Conservation (phyloP, 1,139 yeast species). For the Sugiyamaella neomexicana region DNA sequence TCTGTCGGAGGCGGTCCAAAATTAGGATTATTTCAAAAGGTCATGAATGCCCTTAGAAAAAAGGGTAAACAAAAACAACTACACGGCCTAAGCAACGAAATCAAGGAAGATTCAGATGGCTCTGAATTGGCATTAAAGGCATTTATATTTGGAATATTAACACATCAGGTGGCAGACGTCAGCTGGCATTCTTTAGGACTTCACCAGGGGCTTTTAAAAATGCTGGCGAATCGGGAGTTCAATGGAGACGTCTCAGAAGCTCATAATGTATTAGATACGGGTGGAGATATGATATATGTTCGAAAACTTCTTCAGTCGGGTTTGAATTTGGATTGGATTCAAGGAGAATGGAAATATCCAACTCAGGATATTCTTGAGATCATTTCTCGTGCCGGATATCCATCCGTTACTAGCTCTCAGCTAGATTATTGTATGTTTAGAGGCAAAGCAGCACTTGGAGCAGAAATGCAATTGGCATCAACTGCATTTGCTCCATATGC, state of each 20-base stretch:
- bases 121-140: slow-evolving; percentile 44
- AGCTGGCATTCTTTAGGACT: slow-evolving; percentile 62
- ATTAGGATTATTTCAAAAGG: slow-evolving; percentile 6
- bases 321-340: slow-evolving; percentile 36
- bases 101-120: slow-evolving; percentile 2
- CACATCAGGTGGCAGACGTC: slow-evolving; percentile 60
- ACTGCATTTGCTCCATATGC: slow-evolving; percentile 39
- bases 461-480: slow-evolving; percentile 43
- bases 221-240: slow-evolving; percentile 52
- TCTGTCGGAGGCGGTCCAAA: background rate
- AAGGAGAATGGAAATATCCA: slow-evolving; percentile 50
- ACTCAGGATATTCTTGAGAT: slow-evolving; percentile 43
- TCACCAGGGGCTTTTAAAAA: slow-evolving; percentile 52
- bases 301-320: slow-evolving; percentile 41
- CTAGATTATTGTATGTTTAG: slow-evolving; percentile 51
- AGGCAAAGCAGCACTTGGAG: slow-evolving; percentile 51
- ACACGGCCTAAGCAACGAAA: too few relatives aligned
- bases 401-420: slow-evolving; percentile 30
- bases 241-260: slow-evolving; percentile 49
- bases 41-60: slow-evolving; percentile 1
- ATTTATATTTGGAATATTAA: slow-evolving; percentile 53
- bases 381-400: slow-evolving; percentile 40
- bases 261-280: slow-evolving; percentile 54
- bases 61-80: slow-evolving; percentile 8
- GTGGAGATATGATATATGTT: slow-evolving; percentile 56